These are phyloP conservation scores for Trichoderma sp. DNA, from an alignment of 2,329 filamentous ascomycete species.

Conservation along the genomic window DNA sequence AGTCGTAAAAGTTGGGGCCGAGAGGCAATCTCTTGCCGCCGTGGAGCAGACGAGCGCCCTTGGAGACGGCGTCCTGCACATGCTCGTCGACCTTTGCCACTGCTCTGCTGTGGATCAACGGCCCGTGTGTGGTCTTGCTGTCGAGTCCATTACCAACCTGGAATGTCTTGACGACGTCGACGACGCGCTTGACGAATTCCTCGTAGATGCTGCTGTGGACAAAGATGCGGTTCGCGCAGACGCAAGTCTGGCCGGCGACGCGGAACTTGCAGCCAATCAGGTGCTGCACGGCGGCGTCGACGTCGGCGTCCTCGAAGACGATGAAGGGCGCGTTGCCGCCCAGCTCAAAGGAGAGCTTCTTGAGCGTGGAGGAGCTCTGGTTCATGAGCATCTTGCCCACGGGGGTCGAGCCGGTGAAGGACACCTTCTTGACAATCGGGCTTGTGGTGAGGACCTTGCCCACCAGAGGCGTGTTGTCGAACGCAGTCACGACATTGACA, in stretches of 20 bases:
- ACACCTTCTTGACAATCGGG: neutral
- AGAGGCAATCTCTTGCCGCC: neutral
- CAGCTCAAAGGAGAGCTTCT: neutral
- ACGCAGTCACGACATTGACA: neutral
- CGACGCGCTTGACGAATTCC: neutral
- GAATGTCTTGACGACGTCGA: neutral
- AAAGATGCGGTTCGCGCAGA: neutral
- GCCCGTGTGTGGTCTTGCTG: neutral
- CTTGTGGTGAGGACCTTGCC: neutral
- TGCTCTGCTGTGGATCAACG: neutral
- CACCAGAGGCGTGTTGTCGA: neutral
- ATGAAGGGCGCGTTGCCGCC: neutral
- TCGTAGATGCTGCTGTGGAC: neutral
- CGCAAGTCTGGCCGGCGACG: neutral
- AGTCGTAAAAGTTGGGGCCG: slow-evolving; percentile 66
- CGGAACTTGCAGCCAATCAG: neutral
- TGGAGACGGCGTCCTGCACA: neutral
- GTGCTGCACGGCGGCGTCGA: neutral
- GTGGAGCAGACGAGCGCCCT: neutral
- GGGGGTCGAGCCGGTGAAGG: neutral
- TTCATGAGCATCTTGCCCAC: neutral
- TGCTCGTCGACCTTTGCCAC: neutral
- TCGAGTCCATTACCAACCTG: neutral
- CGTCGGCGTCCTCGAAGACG: neutral
- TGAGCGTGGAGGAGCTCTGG: neutral